Evolutionary conservation across 352 stramenopile species (phyloP).

Genomic region (Globisporangium acanthophoron): DNA sequence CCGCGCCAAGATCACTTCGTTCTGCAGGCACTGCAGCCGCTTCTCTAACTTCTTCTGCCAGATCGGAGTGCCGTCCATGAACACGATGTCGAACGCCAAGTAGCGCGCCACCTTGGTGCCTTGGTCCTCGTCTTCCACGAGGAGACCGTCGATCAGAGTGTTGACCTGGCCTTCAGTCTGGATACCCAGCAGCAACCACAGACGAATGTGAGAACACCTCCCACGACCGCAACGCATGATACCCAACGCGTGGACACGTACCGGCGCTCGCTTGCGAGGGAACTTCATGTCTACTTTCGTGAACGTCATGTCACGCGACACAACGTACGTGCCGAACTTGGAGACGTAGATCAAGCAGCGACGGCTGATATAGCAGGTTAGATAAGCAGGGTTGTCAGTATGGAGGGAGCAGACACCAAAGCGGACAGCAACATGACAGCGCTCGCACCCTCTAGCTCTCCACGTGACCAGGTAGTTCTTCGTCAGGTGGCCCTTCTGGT

Average conservation of each 20-base stretch:
- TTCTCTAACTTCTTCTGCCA: constrained; percentile 89
- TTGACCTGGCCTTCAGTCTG: constrained; percentile 69
- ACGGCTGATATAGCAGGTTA: constrained; percentile 26
- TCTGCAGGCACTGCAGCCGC: constrained; percentile 82
- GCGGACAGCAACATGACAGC: background rate
- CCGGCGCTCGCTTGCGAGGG: constrained; percentile 59
- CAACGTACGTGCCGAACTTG: constrained; percentile 64
- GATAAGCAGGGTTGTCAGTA: background rate
- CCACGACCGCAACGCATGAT: too few relatives aligned
- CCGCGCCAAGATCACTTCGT: constrained; percentile 82
- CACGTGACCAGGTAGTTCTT: constrained; percentile 83
- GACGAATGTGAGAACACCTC: background rate
- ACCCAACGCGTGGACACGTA: constrained; percentile 13
- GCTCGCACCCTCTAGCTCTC: constrained; percentile 64
- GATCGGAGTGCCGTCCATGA: constrained; percentile 69
- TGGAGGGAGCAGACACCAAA: background rate
- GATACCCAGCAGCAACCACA: background rate
- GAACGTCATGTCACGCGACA: constrained; percentile 79
- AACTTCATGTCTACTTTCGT: constrained; percentile 89
- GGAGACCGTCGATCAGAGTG: constrained; percentile 80
- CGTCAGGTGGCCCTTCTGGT: constrained; percentile 67
- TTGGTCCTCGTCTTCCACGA: constrained; percentile 83
- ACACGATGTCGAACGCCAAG: constrained; percentile 79
- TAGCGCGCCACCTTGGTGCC: constrained; percentile 70
- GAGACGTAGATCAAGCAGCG: constrained; percentile 76